Evolutionary conservation across 2,329 filamentous ascomycete species (phyloP), one percentile per base, ranked within the genome.

Genomic region (Colletotrichum sp.): DNA sequence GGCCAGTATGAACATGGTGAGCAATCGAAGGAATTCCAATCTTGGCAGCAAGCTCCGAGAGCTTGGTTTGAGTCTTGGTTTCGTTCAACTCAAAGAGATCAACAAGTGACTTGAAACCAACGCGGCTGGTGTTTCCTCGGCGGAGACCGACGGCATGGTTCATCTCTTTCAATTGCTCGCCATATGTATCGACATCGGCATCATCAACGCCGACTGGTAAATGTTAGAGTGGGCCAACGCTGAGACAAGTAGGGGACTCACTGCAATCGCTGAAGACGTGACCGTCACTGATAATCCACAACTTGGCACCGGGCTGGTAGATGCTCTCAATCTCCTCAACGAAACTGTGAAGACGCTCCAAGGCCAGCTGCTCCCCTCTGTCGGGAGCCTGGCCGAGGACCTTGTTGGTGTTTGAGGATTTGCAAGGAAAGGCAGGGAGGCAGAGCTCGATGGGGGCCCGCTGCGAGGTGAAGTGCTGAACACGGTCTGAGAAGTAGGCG

Each of bases 251-350:
- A 15, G 24, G n/a, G 28, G n/a, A 76, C 81, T 77, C 66, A 83
- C 82, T 86, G 79, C 85, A 87, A 76, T 88, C 84, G 26, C 82
- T 83, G 36, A 86, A 85, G 8, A 85, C 83, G 73, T 86, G 84
- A 6, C 84, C 84, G n/a, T 85, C 84, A 56, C 83, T 84, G 30
- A 86, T 81, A 68, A 86, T 81, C 79, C 79, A 83, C n/a, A 86
- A 62, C 65, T 79, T 82, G 28, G 80, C 84, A 4, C 84, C 83
- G 1, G 81, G 82, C 8, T 66, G 18, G 32, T 85, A 85, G 3
- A 85, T 66, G 24, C 79, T 69, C 61, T 82, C 79, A n/a, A 84
- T 70, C 15, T 70, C 76, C 32, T 78, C 76, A 4, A 83, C 66
- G 43, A 85, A 85, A 7, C 28, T 60, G 60, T 83, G 76, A 13